phyloP scores from a whole-genome alignment of 345 rosid species.

The Sonneratia caseolaris region DNA sequence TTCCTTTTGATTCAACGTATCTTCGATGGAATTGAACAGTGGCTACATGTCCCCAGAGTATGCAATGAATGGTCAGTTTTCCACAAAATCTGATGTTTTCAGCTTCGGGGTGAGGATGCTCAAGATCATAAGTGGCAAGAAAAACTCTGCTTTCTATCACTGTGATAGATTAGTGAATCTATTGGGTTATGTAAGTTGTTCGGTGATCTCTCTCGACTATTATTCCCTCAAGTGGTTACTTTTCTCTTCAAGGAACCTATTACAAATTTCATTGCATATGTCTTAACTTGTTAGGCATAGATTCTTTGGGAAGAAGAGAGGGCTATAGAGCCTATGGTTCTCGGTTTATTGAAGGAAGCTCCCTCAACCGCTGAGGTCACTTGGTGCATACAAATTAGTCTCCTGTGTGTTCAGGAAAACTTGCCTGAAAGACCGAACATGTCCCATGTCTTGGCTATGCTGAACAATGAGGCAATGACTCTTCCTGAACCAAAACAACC shows the following conservation, averaged over 20 bases:
- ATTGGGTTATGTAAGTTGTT: not conserved
- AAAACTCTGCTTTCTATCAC: not conserved
- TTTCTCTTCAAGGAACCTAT: not conserved
- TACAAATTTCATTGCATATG: not conserved
- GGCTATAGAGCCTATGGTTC: conserved; percentile 2
- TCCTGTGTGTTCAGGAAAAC: conserved; percentile 21
- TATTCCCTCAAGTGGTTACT: not conserved
- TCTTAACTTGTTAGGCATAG: conserved; percentile 8
- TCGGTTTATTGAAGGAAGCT: not conserved
- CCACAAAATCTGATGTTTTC: not conserved
- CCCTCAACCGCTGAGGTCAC: not conserved
- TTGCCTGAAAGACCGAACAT: conserved; percentile 14
- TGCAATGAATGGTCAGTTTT: not conserved
- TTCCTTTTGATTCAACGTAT: not conserved
- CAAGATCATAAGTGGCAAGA: not conserved
- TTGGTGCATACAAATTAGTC: not conserved
- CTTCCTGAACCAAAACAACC: not conserved
- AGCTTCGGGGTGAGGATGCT: not conserved
- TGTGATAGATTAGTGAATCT: not conserved
- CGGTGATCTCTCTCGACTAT: not conserved
- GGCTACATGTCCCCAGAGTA: not conserved
- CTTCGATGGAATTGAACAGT: not conserved
- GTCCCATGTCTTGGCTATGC: conserved; percentile 14
- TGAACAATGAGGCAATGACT: conserved; percentile 2
- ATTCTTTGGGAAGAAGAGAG: conserved; percentile 7